These are phyloP conservation scores for Paramecium pentaurelia DNA, from an alignment of 73 alveolate species.

Conservation along the genomic window DNA sequence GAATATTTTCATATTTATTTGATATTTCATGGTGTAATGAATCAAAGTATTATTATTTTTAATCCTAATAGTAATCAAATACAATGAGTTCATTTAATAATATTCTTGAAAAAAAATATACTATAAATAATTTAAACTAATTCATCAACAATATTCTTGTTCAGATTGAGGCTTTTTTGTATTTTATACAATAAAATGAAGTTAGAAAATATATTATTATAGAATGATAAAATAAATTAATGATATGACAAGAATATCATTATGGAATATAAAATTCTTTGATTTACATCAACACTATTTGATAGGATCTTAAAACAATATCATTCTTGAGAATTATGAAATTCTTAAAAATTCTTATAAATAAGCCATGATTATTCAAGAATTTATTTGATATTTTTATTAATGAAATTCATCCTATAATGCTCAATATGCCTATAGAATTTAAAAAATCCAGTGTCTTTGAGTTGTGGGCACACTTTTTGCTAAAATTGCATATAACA, in stretches of 20 bases:
- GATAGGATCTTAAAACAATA: neutral
- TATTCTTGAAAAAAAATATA: neutral
- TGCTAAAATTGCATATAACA: conserved; percentile 11
- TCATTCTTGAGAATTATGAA: neutral
- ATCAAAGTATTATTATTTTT: no score
- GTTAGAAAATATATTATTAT: neutral
- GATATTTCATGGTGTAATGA: neutral
- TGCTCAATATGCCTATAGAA: conserved; percentile 24
- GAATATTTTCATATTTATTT: no score
- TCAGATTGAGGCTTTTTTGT: neutral
- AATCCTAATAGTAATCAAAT: neutral
- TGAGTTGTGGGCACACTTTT: conserved; percentile 30
- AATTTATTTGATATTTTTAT: neutral
- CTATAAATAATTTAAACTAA: neutral
- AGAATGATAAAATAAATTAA: neutral
- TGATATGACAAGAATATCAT: neutral
- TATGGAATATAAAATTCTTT: neutral
- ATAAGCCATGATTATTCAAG: neutral
- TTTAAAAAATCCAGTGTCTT: neutral
- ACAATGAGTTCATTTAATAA: neutral
- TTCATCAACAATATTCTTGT: neutral
- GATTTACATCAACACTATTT: neutral
- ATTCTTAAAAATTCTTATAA: conserved; percentile 1
- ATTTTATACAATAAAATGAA: neutral
- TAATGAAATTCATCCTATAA: conserved; percentile 6